Base-by-base conservation (phyloP, 2,329 filamentous ascomycete species). In the Fusarium sororula region DNA sequence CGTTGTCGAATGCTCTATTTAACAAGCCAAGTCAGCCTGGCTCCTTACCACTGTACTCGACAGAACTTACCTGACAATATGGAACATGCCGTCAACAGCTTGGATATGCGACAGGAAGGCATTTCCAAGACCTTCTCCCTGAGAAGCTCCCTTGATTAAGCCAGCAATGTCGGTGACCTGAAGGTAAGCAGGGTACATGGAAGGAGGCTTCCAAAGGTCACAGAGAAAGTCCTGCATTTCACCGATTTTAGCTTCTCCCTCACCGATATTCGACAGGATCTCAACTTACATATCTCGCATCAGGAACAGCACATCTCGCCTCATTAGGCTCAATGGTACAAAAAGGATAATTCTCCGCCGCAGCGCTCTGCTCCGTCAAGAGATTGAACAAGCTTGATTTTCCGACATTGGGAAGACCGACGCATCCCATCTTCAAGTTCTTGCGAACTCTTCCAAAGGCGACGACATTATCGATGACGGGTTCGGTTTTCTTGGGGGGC, bases 251-350 rank as follows among this genome's bases (percentile, higher is more conserved):
- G 63, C 35, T 26, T 51, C 45, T 50, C 18, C 12, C 58, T 47
- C n/a, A 8, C 38, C 24, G 26, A 13, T 15, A 8, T 45, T 45
- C 14, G 3, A 13, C n/a, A 53, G 35, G 15, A n/a, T 24, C 35
- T 57, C 51, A 28, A 79, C 83, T 77, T 76, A 85, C 84, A 75
- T 85, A 85, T 82, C 84, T 79, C 56, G 76, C 79, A 72, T 85
- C 84, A 4, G 84, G 84, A 57, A 85, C 84, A 63, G 82, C 79
- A 79, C 84, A 85, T 75, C 84, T 82, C 60, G 84, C 84, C 77
- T 85, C 84, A 30, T 85, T 85, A 44, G 84, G 84, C 79, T 85
- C 84, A 78, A 85, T 85, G 0, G 84, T 85, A 74, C 84, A 85
- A 61, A 85, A 85, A 1, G 84, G 84, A 66, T 85, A 85, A 72